phyloP scores from a whole-genome alignment of 2,329 filamentous ascomycete genomes.

The Talaromyces islandicus region DNA sequence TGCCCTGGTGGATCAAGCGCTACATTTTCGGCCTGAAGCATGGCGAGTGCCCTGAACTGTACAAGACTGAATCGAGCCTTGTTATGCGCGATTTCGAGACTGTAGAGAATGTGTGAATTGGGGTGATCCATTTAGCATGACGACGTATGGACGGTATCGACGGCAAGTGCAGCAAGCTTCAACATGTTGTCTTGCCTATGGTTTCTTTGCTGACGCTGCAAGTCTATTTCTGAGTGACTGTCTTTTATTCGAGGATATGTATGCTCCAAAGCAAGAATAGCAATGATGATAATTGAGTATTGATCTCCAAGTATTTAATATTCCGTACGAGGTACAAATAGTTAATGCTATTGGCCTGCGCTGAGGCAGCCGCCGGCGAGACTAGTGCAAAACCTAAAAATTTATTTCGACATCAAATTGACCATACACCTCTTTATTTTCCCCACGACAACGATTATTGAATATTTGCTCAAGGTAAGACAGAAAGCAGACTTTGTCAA shows the following conservation, averaged over 20 bases:
- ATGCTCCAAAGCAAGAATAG: not conserved
- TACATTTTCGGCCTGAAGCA: slow-evolving; percentile 49
- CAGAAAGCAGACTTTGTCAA: not conserved
- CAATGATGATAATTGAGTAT: not conserved
- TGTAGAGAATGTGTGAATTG: not conserved
- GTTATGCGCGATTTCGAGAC: not conserved
- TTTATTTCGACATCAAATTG: not conserved
- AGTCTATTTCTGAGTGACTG: not conserved
- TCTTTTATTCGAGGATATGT: not conserved
- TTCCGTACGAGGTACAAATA: no score
- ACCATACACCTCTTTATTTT: not conserved
- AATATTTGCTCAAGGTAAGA: not conserved
- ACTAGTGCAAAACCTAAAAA: not conserved
- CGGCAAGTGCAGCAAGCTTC: not conserved
- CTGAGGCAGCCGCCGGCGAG: no score
- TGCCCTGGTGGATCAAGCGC: slow-evolving; percentile 56
- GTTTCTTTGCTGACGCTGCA: not conserved
- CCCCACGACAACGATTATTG: no score
- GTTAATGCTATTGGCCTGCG: no score
- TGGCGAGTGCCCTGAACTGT: slow-evolving; percentile 43
- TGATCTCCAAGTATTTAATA: not conserved
- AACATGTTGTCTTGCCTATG: no score
- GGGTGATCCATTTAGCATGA: no score
- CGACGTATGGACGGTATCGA: not conserved
- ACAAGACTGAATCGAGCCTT: slow-evolving; percentile 21